Evolutionary conservation across 1,284 basidiomycete species (phyloP).

Genomic region (Xerocomus amazonicus): DNA sequence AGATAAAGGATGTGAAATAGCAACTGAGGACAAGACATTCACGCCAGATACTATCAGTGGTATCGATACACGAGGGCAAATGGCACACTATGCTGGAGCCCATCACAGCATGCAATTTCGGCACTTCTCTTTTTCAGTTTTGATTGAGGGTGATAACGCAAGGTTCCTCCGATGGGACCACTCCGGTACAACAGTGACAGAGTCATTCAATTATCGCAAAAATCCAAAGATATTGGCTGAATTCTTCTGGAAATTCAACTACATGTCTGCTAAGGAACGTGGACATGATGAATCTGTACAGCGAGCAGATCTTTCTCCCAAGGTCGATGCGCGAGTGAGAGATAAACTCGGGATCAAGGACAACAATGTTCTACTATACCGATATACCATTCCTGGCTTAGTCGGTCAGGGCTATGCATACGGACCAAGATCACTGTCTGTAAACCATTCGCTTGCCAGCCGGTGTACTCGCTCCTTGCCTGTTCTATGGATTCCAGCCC

Average conservation of each 20-base stretch:
- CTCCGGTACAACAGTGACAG: neutral
- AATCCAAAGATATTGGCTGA: neutral
- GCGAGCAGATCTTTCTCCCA: neutral
- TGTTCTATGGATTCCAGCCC: neutral
- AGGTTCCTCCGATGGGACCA: neutral
- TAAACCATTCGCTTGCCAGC: neutral
- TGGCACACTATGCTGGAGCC: neutral
- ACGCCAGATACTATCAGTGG: neutral
- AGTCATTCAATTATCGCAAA: neutral
- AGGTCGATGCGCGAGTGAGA: neutral
- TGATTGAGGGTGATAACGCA: neutral
- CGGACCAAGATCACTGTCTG: neutral
- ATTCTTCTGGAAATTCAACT: neutral
- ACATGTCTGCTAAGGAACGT: neutral
- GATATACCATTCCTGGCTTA: neutral
- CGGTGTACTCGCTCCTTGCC: neutral
- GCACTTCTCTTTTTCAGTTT: neutral
- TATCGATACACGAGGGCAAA: neutral
- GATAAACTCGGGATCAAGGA: neutral
- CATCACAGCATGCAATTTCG: neutral
- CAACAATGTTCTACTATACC: neutral
- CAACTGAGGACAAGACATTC: neutral
- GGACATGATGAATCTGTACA: neutral
- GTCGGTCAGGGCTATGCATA: neutral
- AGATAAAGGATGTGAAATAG: neutral